Evolutionary conservation across 305 asterid species (phyloP).

Genomic region (Fraxinus dipetala): DNA sequence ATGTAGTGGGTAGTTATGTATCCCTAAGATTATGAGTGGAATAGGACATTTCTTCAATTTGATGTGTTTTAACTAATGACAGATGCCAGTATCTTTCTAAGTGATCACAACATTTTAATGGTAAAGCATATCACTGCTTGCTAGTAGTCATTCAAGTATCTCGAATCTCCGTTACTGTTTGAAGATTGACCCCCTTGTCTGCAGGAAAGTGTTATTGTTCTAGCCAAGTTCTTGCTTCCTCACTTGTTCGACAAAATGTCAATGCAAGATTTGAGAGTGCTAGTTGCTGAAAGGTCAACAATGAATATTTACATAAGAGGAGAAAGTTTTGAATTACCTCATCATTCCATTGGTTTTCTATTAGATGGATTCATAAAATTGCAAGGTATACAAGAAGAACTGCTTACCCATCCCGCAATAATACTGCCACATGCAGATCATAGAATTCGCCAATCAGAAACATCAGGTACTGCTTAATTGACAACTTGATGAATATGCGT

Average conservation of each 20-base stretch:
- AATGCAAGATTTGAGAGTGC: constrained; percentile 76
- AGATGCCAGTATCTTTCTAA: background rate
- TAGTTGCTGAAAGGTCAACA: constrained; percentile 67
- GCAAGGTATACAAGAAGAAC: constrained; percentile 59
- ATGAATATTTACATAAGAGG: constrained; percentile 67
- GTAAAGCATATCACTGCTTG: background rate
- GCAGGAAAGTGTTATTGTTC: constrained; percentile 83
- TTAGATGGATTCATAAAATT: constrained; percentile 76
- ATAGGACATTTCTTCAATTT: background rate
- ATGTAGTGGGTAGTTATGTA: background rate
- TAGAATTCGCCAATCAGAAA: constrained; percentile 46
- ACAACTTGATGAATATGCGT: background rate
- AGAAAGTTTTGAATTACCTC: constrained; percentile 76
- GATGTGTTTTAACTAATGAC: background rate
- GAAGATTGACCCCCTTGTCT: constrained; percentile 24
- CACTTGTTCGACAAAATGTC: constrained; percentile 67
- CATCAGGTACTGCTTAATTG: constrained; percentile 46
- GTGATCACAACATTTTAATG: background rate
- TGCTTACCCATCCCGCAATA: constrained; percentile 66
- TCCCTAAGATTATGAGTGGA: background rate
- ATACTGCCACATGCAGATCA: constrained; percentile 55
- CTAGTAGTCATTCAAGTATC: constrained; percentile 12
- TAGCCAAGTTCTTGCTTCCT: constrained; percentile 82
- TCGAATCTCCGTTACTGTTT: constrained; percentile 18
- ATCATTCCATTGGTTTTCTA: constrained; percentile 71